Base-by-base conservation (phyloP, 2,329 filamentous ascomycete genomes). In the Pseudocercospora vitis region DNA sequence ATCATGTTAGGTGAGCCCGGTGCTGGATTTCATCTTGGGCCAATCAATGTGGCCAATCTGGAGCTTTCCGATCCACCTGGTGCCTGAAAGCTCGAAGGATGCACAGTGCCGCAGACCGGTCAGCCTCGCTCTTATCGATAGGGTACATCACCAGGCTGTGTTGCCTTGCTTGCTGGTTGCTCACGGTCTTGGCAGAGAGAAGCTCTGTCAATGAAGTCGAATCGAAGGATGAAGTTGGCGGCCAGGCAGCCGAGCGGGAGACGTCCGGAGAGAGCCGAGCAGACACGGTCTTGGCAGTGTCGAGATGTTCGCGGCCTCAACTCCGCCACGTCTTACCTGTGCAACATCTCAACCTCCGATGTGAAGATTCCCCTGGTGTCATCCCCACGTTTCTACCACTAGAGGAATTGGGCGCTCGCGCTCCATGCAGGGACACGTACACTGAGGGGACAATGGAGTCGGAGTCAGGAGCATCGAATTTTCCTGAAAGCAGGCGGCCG, bases 121-220 rank as follows among this genome's bases (percentile, higher is more conserved):
- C 44, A 47, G 19, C 14, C 26, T 33, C 26, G 28, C 26, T 16
- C 44, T 47, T 47, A 47, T 47, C 44, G 44, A 47, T 31, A 47
- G 32, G 9, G 39, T 11, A 35, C 31, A 35, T 35, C 31, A 8
- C 35, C 12, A 39, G 35, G 35, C 35, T 39, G 18, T 39, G 35
- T 18, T 39, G 35, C 35, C 18, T 40, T 40, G 37, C 24, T 12
- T 12, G 3, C 18, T 21, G 9, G 24, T 24, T 23, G 9, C n/a
- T 18, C 37, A 42, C 37, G 37, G n/a, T n/a, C n/a, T n/a, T n/a
- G n/a, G n/a, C n/a, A n/a, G n/a, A n/a, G n/a, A n/a, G n/a, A n/a
- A n/a, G n/a, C n/a, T n/a, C n/a, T n/a, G n/a, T n/a, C n/a, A n/a
- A n/a, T n/a, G n/a, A n/a, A n/a, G n/a, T n/a, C n/a, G n/a, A n/a